A percentile compares a stretch with the other conserved stretches of the same genome.
These are phyloP conservation scores for Pisolithus tinctorius DNA, from an alignment of 768 basidiomycete genomes.

Conservation along the genomic window DNA sequence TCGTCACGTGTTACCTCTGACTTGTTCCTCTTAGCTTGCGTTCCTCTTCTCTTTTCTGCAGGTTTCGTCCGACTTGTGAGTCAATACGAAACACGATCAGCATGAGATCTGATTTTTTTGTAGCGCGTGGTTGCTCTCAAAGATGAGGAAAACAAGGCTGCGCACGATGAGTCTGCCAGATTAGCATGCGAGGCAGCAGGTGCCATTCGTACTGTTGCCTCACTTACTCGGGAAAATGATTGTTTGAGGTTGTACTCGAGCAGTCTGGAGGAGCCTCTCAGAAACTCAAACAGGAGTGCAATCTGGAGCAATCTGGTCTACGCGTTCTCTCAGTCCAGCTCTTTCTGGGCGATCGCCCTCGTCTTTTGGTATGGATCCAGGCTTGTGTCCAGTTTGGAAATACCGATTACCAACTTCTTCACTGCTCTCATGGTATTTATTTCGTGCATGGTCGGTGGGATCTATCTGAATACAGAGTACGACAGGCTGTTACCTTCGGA, in stretches of 20 bases:
- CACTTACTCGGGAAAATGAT: constrained; percentile 35
- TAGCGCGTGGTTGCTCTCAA: constrained; percentile 83
- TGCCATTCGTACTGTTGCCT: constrained; percentile 86
- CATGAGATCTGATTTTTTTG: not conserved
- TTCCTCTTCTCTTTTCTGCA: constrained; percentile 57
- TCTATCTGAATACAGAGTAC: not conserved
- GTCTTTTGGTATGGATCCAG: constrained; percentile 72
- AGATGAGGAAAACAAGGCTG: constrained; percentile 72
- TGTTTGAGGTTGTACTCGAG: constrained; percentile 59
- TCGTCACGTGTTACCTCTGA: not conserved
- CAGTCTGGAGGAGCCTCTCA: constrained; percentile 67
- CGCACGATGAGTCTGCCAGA: constrained; percentile 78
- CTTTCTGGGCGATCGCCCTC: constrained; percentile 79
- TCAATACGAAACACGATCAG: not conserved
- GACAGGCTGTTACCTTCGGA: constrained; percentile 64
- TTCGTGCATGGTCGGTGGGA: too few relatives aligned
- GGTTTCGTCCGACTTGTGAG: constrained; percentile 81
- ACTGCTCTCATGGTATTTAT: constrained; percentile 68
- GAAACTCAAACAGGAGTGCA: constrained; percentile 56
- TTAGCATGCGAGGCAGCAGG: constrained; percentile 88
- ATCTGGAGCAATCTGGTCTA: constrained; percentile 61
- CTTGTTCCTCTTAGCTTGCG: constrained; percentile 44
- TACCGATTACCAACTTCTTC: constrained; percentile 65
- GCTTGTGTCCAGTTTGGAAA: constrained; percentile 50
- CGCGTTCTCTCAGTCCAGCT: constrained; percentile 65